Conservation (phyloP, 352 stramenopile species). For the Blastocystis sp. region DNA sequence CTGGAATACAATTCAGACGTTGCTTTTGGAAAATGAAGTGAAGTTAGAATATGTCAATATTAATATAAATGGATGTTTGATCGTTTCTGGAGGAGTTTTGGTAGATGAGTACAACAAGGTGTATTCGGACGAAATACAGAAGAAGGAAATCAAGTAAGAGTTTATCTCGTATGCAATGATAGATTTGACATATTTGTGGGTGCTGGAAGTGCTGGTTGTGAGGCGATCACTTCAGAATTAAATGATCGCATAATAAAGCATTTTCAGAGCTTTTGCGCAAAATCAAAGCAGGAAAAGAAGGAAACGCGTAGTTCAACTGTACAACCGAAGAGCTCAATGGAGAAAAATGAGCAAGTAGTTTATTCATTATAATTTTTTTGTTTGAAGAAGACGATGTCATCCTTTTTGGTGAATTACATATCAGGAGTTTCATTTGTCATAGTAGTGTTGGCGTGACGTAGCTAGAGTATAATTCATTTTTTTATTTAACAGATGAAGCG, state of each 20-base stretch:
- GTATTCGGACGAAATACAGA: neutral
- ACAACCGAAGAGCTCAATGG: neutral
- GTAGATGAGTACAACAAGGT: neutral
- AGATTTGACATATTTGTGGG: constrained; percentile 36
- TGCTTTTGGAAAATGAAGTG: constrained; percentile 25
- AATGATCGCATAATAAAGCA: constrained; percentile 9
- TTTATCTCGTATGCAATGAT: neutral
- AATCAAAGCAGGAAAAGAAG: neutral
- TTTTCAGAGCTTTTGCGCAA: neutral
- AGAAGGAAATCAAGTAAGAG: neutral
- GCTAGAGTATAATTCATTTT: neutral
- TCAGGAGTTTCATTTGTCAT: neutral
- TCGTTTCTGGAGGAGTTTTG: neutral
- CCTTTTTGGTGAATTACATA: neutral
- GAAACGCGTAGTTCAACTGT: neutral
- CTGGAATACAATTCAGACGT: neutral
- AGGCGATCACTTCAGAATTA: neutral
- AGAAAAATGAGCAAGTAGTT: neutral
- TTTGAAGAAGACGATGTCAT: neutral
- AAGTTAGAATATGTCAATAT: constrained; percentile 15
- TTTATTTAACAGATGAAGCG: neutral
- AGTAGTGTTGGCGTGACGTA: neutral
- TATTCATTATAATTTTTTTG: neutral
- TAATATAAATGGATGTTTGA: neutral
- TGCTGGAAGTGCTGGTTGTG: neutral